These are phyloP conservation scores for Lippia alba DNA, from an alignment of 305 asterid species.

Conservation along the genomic window DNA sequence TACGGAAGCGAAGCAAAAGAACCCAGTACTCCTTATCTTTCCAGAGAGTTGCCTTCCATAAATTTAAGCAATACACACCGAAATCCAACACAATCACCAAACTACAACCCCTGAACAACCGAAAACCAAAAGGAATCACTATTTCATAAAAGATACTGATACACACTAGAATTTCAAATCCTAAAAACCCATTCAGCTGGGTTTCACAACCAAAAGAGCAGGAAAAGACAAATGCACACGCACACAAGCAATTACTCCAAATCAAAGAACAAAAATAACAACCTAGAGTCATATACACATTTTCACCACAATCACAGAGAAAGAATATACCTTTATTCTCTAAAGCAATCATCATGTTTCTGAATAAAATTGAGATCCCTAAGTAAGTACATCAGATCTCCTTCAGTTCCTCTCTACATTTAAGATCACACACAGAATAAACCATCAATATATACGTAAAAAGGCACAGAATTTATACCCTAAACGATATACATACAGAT, in stretches of 20 bases:
- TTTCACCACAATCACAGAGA: neutral
- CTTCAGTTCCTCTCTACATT: constrained; percentile 46
- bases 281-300: constrained; percentile 11
- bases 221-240: neutral
- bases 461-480: constrained; percentile 6
- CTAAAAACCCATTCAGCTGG: neutral
- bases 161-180: neutral
- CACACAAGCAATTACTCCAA: constrained; percentile 12
- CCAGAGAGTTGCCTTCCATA: neutral
- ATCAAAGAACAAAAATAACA: constrained; percentile 15
- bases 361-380: constrained; percentile 61
- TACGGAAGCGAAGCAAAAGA: too few species aligned
- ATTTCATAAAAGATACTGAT: neutral
- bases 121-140: constrained; percentile 3
- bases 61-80: neutral
- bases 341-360: constrained; percentile 66
- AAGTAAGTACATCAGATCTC: constrained; percentile 84
- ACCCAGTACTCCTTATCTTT: constrained; percentile 2
- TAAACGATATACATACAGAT: constrained; percentile 11
- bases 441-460: constrained; percentile 28
- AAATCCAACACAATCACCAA: constrained; percentile 24
- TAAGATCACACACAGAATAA: constrained; percentile 30
- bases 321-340: constrained; percentile 61
- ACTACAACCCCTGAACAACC: constrained; percentile 12
- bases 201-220: neutral